A percentile compares a stretch with the other conserved stretches of the same genome.
phyloP scores from a whole-genome alignment of 2,329 filamentous ascomycete species.

The Cryphonectria parasitica region DNA sequence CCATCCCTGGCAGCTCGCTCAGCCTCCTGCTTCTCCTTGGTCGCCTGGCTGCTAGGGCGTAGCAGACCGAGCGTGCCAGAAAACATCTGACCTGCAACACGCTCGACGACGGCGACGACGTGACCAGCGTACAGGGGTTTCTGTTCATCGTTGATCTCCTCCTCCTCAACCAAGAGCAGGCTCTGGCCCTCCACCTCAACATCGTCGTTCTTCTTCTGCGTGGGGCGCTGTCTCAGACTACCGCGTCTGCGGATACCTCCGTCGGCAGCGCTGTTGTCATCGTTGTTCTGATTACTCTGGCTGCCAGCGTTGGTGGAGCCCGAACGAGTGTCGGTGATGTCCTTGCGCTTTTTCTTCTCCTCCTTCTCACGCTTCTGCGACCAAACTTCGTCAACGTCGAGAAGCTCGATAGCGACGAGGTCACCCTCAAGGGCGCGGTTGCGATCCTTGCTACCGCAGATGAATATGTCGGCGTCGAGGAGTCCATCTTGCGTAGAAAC shows the following conservation, averaged over 20 bases:
- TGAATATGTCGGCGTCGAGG: conserved; percentile 97
- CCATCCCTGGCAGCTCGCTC: conserved; percentile 92
- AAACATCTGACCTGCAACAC: conserved; percentile 98
- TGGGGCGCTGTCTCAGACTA: conserved; percentile 93
- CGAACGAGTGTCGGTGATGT: conserved; percentile 88
- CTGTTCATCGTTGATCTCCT: conserved; percentile 97
- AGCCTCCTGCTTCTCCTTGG: conserved; percentile 98
- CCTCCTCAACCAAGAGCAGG: conserved; percentile 93
- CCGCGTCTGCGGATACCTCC: conserved; percentile 90
- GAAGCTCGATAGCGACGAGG: conserved; percentile 90
- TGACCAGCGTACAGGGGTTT: conserved; percentile 97
- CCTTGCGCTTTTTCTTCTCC: conserved; percentile 99
- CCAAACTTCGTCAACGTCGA: conserved; percentile 99
- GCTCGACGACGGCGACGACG: conserved; percentile 95
- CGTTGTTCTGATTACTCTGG: conserved; percentile 65
- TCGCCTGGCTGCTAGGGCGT: conserved; percentile 95
- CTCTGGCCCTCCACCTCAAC: conserved; percentile 98
- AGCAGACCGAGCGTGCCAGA: conserved; percentile 93
- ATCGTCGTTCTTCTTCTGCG: conserved; percentile 99
- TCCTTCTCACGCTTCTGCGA: conserved; percentile 98
- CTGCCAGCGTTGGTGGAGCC: conserved; percentile 75
- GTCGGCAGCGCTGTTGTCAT: conserved; percentile 65
- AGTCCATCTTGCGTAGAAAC: conserved; percentile 87
- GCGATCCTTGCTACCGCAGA: conserved; percentile 97
- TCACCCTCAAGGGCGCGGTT: conserved; percentile 97